Conservation (phyloP, 2,329 filamentous ascomycete genomes). For the Colletotrichum sp. region DNA sequence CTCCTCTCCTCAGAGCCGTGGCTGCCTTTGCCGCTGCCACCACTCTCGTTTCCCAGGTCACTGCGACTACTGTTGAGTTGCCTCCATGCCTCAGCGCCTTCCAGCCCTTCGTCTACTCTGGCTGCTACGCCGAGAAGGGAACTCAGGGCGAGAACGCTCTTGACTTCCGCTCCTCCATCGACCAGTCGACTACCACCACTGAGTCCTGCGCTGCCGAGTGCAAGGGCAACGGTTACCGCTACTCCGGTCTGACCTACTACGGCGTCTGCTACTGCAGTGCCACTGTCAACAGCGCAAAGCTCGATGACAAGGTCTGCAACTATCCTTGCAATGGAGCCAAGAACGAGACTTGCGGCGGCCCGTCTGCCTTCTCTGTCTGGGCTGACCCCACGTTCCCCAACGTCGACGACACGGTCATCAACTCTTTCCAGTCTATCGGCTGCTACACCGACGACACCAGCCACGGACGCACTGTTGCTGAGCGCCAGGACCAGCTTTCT, state of each 20-base stretch:
- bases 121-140: conserved; percentile 49
- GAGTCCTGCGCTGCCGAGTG: conserved; percentile 49
- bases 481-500: conserved; percentile 42
- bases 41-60: conserved; percentile 38
- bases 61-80: conserved; percentile 48
- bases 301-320: conserved; percentile 60
- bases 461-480: conserved; percentile 50
- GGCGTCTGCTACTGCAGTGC: conserved; percentile 59
- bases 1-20: conserved; percentile 32
- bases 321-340: conserved; percentile 57
- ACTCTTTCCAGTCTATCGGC: conserved; percentile 63
- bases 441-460: conserved; percentile 59
- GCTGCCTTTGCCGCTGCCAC: conserved; percentile 41
- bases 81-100: conserved; percentile 50
- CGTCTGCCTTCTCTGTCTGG: conserved; percentile 51
- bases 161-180: conserved; percentile 43
- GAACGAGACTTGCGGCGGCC: conserved; percentile 51
- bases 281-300: conserved; percentile 55
- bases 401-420: conserved; percentile 48
- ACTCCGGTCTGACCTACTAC: conserved; percentile 57
- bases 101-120: conserved; percentile 52
- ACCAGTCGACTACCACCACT: conserved; percentile 51
- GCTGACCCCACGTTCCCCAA: conserved; percentile 53
- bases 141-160: conserved; percentile 33
- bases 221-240: conserved; percentile 57